A percentile compares a stretch with the other conserved stretches of the same genome.
Evolutionary conservation across 306 rosid genomes (phyloP).

Genomic region (Cucumis melo): DNA sequence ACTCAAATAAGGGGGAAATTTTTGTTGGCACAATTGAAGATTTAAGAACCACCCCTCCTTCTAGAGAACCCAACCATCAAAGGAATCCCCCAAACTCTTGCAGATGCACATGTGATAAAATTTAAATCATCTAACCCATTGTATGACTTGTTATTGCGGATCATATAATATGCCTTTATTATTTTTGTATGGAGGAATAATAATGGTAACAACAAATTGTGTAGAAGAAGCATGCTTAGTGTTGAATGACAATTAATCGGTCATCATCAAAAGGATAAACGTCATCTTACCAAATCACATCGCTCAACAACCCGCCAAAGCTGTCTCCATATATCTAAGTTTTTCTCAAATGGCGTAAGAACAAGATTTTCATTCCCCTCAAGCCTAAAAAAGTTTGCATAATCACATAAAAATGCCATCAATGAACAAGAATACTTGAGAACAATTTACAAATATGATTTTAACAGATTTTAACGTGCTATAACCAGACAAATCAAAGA

Average conservation of each 20-base stretch:
- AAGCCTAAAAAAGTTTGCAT: constrained; percentile 35
- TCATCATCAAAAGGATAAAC: background rate
- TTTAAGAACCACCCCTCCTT: background rate
- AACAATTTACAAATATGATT: background rate
- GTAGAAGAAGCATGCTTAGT: background rate
- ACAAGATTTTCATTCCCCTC: constrained; percentile 89
- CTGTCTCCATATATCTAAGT: constrained; percentile 97
- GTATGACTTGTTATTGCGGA: background rate
- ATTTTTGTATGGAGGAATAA: background rate
- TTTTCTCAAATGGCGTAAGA: constrained; percentile 96
- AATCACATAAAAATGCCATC: background rate
- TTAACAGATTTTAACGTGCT: background rate
- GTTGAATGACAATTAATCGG: background rate
- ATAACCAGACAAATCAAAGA: background rate
- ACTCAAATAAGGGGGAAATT: background rate
- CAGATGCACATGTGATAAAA: background rate
- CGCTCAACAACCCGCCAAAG: constrained; percentile 99
- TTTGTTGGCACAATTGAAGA: too few species aligned
- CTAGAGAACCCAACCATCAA: background rate
- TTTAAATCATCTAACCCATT: background rate
- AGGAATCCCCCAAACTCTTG: background rate
- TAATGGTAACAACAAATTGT: background rate
- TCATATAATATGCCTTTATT: background rate
- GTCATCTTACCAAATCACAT: constrained; percentile 66
- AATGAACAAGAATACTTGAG: background rate